Evolutionary conservation across 129 eudicot species (phyloP).

Genomic region (Flaveria trinervia): DNA sequence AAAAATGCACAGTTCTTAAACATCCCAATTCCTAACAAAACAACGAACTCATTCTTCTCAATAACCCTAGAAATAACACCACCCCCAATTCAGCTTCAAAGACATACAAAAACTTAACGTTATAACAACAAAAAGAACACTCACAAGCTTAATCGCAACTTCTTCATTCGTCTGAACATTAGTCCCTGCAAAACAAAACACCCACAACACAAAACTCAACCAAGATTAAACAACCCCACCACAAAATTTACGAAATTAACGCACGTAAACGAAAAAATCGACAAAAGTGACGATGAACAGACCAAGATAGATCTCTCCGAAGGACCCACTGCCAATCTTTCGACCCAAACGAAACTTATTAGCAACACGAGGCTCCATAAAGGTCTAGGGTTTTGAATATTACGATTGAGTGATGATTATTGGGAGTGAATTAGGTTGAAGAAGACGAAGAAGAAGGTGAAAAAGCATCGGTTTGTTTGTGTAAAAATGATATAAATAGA

Average conservation of each 20-base stretch:
- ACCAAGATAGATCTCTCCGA: slow-evolving; percentile 98
- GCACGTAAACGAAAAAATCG: neutral
- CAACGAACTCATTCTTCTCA: neutral
- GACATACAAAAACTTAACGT: neutral
- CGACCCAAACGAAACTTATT: slow-evolving; percentile 91
- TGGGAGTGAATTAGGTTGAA: slow-evolving; percentile 31
- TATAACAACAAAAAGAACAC: slow-evolving; percentile 24
- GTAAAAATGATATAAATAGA: neutral
- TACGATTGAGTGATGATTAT: neutral
- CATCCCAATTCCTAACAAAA: slow-evolving; percentile 1
- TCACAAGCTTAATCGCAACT: slow-evolving; percentile 93
- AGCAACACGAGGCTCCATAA: slow-evolving; percentile 95
- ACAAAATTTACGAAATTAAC: neutral
- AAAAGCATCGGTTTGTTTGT: slow-evolving; percentile 1
- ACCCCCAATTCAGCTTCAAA: slow-evolving; percentile 6
- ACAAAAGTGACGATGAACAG: neutral
- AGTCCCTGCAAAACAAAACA: slow-evolving; percentile 59
- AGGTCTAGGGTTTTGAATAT: slow-evolving; percentile 38
- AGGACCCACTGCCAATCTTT: slow-evolving; percentile 96
- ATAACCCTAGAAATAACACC: slow-evolving; percentile 21
- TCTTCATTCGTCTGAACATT: slow-evolving; percentile 92
- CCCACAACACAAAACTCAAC: neutral
- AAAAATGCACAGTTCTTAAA: neutral
- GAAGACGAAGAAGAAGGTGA: slow-evolving; percentile 24
- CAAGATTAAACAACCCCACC: neutral